These are phyloP conservation scores for Acer yangbiense DNA, from an alignment of 345 rosid species.

Conservation along the genomic window DNA sequence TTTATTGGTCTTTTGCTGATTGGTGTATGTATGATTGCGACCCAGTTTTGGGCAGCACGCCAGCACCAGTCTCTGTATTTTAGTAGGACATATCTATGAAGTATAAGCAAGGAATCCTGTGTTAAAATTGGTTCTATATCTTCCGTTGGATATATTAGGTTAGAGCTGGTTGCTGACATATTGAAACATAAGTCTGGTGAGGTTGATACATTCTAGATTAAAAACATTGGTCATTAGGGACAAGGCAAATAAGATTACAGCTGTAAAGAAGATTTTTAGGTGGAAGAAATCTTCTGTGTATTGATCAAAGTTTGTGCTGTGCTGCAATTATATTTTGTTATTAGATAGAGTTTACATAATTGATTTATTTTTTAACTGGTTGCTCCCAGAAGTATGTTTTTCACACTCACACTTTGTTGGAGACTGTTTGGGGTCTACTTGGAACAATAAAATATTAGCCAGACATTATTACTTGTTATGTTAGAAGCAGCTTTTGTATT, in stretches of 20 bases:
- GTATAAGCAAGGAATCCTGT: not conserved
- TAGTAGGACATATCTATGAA: not conserved
- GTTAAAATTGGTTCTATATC: not conserved
- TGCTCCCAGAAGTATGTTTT: not conserved
- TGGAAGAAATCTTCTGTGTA: not conserved
- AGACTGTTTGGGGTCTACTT: not conserved
- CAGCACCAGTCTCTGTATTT: not conserved
- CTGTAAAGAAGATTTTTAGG: not conserved
- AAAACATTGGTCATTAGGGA: not conserved
- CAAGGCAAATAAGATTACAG: not conserved
- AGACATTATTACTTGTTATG: not conserved
- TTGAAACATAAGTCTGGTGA: not conserved
- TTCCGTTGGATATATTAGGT: not conserved
- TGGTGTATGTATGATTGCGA: not conserved
- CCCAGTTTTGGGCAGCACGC: not conserved
- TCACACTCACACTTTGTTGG: not conserved
- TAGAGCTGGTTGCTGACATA: not conserved
- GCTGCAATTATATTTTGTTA: not conserved
- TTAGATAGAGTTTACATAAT: not conserved
- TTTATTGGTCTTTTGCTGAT: not conserved
- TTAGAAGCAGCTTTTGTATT: not conserved
- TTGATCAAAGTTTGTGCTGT: not conserved
- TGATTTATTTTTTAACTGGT: not conserved
- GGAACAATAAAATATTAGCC: not conserved
- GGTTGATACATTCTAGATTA: not conserved